Percentiles rank a stretch among this genome's conserved stretches.
phyloP scores from a whole-genome alignment of 345 rosid genomes.

The Rhodomyrtus tomentosa region DNA sequence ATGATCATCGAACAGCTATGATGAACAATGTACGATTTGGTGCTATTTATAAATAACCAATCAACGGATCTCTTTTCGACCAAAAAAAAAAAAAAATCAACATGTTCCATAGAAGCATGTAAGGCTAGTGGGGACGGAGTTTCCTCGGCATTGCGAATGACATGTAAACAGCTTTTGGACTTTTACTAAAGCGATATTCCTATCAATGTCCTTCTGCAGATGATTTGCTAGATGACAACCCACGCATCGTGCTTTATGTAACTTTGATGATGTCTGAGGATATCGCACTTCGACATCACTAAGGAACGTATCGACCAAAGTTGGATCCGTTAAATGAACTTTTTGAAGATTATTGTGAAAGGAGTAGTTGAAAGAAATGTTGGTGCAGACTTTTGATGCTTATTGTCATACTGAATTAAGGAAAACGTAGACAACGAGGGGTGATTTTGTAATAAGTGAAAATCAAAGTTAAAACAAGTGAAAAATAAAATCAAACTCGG shows the following conservation, averaged over 20 bases:
- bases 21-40: too few species aligned
- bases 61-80: too few species aligned
- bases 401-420: background rate
- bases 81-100: too few species aligned
- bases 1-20: too few species aligned
- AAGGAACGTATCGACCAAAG: background rate
- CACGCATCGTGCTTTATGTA: background rate
- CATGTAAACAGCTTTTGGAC: accelerated
- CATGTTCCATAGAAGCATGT: background rate
- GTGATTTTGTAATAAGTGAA: background rate
- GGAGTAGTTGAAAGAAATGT: background rate
- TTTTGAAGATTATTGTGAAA: background rate
- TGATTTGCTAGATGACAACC: background rate
- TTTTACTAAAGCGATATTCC: background rate
- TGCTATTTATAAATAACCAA: too few species aligned
- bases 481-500: background rate
- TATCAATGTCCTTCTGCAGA: background rate
- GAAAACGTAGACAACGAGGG: background rate
- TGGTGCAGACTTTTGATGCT: background rate
- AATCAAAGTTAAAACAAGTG: background rate
- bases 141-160: background rate
- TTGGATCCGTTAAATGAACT: background rate
- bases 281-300: background rate
- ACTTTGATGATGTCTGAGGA: background rate
- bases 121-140: background rate